These are phyloP conservation scores for Epithemia pelagica DNA, from an alignment of 108 stramenopile species.

Conservation along the genomic window DNA sequence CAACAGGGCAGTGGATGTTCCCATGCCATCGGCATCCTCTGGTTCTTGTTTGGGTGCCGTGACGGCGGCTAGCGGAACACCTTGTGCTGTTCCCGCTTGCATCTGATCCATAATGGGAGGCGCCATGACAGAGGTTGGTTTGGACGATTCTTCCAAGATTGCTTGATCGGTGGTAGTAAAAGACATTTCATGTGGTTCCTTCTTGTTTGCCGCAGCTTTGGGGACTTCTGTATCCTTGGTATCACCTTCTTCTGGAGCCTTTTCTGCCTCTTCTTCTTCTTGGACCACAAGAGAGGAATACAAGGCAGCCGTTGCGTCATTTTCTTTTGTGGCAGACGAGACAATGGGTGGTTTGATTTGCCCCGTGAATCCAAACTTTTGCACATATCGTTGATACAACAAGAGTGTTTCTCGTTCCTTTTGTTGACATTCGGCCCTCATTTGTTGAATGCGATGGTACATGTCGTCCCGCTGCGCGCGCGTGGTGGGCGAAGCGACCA, in stretches of 20 bases:
- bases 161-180: no score
- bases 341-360: background rate
- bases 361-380: constrained; percentile 33
- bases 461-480: background rate
- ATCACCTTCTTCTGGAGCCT: background rate
- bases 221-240: background rate
- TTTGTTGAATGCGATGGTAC: constrained; percentile 22
- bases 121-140: background rate
- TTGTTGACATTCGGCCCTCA: constrained; percentile 33
- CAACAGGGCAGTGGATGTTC: background rate
- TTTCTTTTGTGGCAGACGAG: background rate
- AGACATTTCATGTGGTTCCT: background rate
- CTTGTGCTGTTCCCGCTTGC: background rate
- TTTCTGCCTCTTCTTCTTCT: background rate
- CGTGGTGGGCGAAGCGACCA: background rate
- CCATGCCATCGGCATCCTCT: background rate
- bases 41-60: background rate
- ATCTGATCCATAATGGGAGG: background rate
- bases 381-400: constrained; percentile 45
- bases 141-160: background rate
- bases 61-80: background rate
- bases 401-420: constrained; percentile 48
- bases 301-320: background rate
- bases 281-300: background rate
- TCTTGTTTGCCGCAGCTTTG: background rate